Conservation (phyloP, 441 rosid genomes). For the Mallotus repandus region DNA sequence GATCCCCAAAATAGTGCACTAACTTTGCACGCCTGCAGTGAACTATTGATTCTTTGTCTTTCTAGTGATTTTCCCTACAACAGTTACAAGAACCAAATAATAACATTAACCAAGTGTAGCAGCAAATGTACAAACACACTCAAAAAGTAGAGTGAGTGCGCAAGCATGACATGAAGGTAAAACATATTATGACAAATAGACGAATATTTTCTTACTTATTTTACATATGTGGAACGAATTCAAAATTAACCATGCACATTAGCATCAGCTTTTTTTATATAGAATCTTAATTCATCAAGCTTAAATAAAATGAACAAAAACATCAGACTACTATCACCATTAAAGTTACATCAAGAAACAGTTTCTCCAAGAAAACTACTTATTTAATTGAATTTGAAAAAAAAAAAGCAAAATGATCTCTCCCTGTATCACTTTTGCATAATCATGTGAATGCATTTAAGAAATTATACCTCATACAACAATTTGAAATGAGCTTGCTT, state of each 20-base stretch:
- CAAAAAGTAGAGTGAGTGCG: background rate
- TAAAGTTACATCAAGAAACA: background rate
- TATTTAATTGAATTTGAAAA: background rate
- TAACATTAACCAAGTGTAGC: background rate
- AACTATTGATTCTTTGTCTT: conserved; percentile 25
- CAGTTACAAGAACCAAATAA: conserved; percentile 11
- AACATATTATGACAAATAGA: background rate
- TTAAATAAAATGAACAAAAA: too few species aligned
- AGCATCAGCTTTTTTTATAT: background rate
- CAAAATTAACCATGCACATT: background rate
- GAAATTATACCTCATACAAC: background rate
- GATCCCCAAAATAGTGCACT: conserved; percentile 77
- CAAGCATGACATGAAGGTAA: background rate
- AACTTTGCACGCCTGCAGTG: conserved; percentile 32
- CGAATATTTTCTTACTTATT: background rate
- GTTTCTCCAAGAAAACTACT: background rate
- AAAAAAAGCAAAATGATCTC: background rate
- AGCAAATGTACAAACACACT: background rate
- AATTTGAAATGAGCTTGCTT: background rate
- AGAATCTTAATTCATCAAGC: background rate
- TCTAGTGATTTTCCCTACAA: conserved; percentile 41
- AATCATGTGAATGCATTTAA: background rate
- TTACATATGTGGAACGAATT: background rate
- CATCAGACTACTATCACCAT: background rate
- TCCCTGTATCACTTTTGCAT: background rate